Evolutionary conservation across 345 rosid genomes (phyloP).

Genomic region (Rhizophora apiculata): DNA sequence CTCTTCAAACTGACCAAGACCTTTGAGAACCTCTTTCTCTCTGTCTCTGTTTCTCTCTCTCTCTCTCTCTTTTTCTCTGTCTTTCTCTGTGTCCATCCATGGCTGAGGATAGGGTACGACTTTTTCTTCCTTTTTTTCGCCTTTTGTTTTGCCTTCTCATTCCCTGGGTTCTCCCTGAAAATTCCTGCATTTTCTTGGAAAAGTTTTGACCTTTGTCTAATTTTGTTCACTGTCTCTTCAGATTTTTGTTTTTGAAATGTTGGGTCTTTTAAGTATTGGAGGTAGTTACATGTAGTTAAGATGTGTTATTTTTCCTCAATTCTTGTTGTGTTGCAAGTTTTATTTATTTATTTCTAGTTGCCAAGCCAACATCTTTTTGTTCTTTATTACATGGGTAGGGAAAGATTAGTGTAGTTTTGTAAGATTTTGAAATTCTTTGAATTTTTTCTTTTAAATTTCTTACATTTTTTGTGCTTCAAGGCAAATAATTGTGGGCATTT

Average conservation of each 20-base stretch:
- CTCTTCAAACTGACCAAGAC: not conserved
- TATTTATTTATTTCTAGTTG: no score
- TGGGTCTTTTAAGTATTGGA: not conserved
- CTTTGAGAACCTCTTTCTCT: not conserved
- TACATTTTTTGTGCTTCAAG: no score
- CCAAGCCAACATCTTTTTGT: no score
- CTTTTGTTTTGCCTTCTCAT: not conserved
- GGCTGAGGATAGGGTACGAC: not conserved
- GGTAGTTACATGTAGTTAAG: no score
- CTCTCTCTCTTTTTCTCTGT: not conserved
- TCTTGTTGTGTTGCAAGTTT: no score
- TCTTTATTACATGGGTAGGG: no score
- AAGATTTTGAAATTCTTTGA: no score
- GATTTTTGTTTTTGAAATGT: not conserved
- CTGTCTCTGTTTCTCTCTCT: constrained; percentile 14
- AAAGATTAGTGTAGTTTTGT: no score
- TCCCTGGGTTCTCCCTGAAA: not conserved
- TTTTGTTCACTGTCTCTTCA: not conserved
- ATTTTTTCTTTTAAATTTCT: no score
- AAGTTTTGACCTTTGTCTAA: not conserved
- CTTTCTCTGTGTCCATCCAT: not conserved
- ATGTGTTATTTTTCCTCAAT: no score
- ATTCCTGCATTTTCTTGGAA: not conserved
- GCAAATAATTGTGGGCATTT: no score
- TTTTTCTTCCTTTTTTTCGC: no score